Base-by-base conservation (phyloP, 352 stramenopile species). In the Phytophthora pini region DNA sequence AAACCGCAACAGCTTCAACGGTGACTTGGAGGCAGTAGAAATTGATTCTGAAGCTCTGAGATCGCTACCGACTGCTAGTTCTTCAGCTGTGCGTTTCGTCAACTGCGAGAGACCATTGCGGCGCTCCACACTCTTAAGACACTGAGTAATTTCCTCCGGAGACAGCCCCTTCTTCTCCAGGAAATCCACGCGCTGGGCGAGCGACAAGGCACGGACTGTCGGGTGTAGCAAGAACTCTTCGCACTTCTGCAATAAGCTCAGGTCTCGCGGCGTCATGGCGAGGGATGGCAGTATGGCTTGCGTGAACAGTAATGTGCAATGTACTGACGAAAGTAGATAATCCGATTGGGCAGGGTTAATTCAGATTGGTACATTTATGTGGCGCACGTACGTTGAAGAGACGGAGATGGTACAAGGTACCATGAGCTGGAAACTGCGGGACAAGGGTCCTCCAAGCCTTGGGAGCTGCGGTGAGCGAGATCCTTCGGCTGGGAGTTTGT, bases 161-260 rank as follows among this genome's bases (percentile, higher is more conserved):
- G 81, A 80, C n/a, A 92, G 58, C 0, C 84, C 84, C 71, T 92
- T 92, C 43, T 84, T 75, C 73, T 92, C 84, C 9, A 92, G 59
- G 43, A 92, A 92, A 43, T 89, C 84, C 13, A 92, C 84, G 40
- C 82, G 81, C 59, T 92, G 76, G 20, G 84, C 82, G 6, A 92
- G 75, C 3, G 84, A 89, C 41, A 90, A 68, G 22, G 76, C 60
- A 8, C 84, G 81, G 52, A 92, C 84, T 1, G 68, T 73, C 20
- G 84, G 84, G 27, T 92, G 84, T 51, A 90, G 56, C 17, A 92
- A 70, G 61, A 92, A 92, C 41, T 84, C 61, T 68, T 90, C 78
- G 64, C 82, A 90, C 49, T 79, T 84, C 11, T 74, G 72, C 52
- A 92, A 61, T 40, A 90, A 78, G 43, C 56, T 70, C 31, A 57